Conservation (phyloP, 2,329 filamentous ascomycete genomes). For the Alternaria tenuissima region DNA sequence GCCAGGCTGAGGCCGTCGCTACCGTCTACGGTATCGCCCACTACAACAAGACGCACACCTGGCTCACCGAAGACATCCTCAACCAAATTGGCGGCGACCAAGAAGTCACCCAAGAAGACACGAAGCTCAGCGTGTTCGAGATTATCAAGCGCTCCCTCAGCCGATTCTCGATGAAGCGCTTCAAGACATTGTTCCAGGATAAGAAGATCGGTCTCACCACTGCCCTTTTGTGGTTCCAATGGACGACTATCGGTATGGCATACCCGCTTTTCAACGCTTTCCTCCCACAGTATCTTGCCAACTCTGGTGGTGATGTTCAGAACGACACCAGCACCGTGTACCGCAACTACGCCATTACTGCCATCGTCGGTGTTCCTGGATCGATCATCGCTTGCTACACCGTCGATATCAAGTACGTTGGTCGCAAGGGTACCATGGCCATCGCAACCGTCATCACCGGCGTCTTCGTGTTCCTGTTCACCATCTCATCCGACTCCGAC, state of each 20-base stretch:
- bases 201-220: slow-evolving; percentile 60
- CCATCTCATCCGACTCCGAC: slow-evolving; percentile 63
- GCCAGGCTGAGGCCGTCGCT: slow-evolving; percentile 79
- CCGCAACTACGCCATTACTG: slow-evolving; percentile 84
- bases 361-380: slow-evolving; percentile 78
- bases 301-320: slow-evolving; percentile 53
- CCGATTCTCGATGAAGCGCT: slow-evolving; percentile 72
- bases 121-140: slow-evolving; percentile 53
- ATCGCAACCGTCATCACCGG: slow-evolving; percentile 72
- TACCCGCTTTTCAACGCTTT: slow-evolving; percentile 92
- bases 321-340: slow-evolving; percentile 62
- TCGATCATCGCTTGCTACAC: slow-evolving; percentile 77
- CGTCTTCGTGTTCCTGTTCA: slow-evolving; percentile 73
- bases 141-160: slow-evolving; percentile 68
- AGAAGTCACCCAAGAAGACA: slow-evolving; percentile 48
- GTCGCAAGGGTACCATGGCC: slow-evolving; percentile 76
- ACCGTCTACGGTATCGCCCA: slow-evolving; percentile 81
- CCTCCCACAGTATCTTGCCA: slow-evolving; percentile 82
- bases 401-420: slow-evolving; percentile 74
- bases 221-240: slow-evolving; percentile 75
- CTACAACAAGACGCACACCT: slow-evolving; percentile 64
- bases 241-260: slow-evolving; percentile 83
- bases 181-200: slow-evolving; percentile 68
- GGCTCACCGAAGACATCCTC: slow-evolving; percentile 73
- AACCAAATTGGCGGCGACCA: slow-evolving; percentile 61